phyloP scores from a whole-genome alignment of 257 asterid genomes.

The Leonotis leonurus region DNA sequence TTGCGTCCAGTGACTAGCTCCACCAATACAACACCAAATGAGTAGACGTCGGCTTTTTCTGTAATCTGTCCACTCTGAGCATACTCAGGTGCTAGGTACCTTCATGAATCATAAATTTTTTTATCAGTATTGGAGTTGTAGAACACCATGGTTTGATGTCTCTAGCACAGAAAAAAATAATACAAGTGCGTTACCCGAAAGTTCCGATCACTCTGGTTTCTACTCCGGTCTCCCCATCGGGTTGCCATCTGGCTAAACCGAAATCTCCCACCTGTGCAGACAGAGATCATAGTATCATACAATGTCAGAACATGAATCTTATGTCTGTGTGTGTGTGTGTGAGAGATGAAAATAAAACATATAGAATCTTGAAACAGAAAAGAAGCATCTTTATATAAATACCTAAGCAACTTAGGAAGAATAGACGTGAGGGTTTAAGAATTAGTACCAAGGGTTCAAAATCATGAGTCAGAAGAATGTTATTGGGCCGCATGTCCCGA shows the following conservation, averaged over 20 bases:
- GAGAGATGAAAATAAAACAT: no score
- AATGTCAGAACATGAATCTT: not conserved
- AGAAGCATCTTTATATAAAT: no score
- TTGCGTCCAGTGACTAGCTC: constrained; percentile 94
- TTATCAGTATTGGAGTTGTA: not conserved
- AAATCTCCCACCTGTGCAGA: constrained; percentile 79
- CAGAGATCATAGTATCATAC: constrained; percentile 5
- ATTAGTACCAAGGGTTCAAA: constrained; percentile 77
- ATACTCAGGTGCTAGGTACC: constrained; percentile 98
- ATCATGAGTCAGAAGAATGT: constrained; percentile 92
- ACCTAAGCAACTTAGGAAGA: not conserved
- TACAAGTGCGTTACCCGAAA: constrained; percentile 50
- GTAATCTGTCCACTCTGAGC: constrained; percentile 99
- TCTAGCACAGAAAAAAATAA: not conserved
- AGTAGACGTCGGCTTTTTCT: constrained; percentile 88
- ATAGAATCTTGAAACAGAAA: not conserved
- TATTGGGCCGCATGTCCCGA: constrained; percentile 92
- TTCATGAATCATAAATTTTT: constrained; percentile 10
- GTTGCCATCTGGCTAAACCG: constrained; percentile 97
- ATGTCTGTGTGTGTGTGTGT: no score
- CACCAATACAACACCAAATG: constrained; percentile 90
- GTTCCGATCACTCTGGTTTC: constrained; percentile 95
- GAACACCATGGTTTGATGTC: not conserved
- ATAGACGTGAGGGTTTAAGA: not conserved
- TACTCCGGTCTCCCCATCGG: constrained; percentile 87